These are phyloP conservation scores for Picea glauca DNA, from an alignment of 75 land plant genomes.

Conservation along the genomic window DNA sequence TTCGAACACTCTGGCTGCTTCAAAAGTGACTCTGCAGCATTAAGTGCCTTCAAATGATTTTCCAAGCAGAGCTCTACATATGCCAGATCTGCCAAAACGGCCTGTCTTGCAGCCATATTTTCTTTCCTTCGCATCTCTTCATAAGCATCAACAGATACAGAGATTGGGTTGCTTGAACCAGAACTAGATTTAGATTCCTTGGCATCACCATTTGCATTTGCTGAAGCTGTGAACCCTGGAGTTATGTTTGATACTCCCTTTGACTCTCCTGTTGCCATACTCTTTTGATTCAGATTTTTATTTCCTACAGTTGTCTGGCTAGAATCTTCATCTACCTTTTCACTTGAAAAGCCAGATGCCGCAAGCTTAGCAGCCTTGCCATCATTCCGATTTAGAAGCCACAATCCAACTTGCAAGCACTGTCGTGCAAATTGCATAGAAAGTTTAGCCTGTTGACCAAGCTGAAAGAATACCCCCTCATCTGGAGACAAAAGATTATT, in stretches of 20 bases:
- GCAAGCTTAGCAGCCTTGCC: conserved; percentile 18
- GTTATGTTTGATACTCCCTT: conserved; percentile 23
- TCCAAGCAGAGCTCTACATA: conserved; percentile 78
- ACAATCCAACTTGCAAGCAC: conserved; percentile 65
- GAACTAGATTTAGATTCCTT: conserved; percentile 58
- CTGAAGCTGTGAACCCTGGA: conserved; percentile 9
- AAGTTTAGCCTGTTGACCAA: conserved; percentile 38
- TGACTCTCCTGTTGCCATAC: conserved; percentile 12
- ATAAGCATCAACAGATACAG: conserved; percentile 47
- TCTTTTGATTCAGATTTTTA: conserved; percentile 25
- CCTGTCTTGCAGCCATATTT: conserved; percentile 56
- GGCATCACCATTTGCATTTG: conserved; percentile 53
- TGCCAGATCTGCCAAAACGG: conserved; percentile 73
- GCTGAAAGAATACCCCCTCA: conserved; percentile 17
- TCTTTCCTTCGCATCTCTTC: conserved; percentile 56
- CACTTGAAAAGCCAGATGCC: conserved; percentile 9
- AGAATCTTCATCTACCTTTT: conserved; percentile 23
- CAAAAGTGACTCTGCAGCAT: conserved; percentile 45
- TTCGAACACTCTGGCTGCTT: conserved; percentile 59
- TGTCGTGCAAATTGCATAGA: conserved; percentile 73
- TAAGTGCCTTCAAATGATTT: conserved; percentile 76
- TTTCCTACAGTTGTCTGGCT: conserved; percentile 9
- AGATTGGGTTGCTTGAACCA: conserved; percentile 20
- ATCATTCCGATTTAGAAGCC: conserved; percentile 43
- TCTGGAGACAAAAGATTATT: conserved; percentile 15